phyloP scores from a whole-genome alignment of 2,329 filamentous ascomycete species.

The Aspergillus jensenii region DNA sequence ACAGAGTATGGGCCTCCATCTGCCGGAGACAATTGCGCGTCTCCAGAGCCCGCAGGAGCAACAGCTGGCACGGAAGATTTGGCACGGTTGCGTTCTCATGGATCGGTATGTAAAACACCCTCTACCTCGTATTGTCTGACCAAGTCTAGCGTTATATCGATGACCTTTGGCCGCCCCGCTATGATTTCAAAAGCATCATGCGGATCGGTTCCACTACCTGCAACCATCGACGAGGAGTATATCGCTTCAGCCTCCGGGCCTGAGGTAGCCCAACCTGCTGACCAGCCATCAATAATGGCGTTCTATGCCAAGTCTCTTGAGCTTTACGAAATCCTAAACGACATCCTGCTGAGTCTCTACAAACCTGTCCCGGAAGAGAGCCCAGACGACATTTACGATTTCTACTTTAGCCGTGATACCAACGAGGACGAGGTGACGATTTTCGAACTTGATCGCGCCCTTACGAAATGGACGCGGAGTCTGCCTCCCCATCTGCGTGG shows the following conservation, averaged over 20 bases:
- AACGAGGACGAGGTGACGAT: slow-evolving; percentile 29
- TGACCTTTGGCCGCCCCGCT: slow-evolving; percentile 38
- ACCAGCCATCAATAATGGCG: slow-evolving; percentile 29
- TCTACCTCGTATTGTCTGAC: background rate
- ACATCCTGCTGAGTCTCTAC: slow-evolving; percentile 33
- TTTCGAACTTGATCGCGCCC: slow-evolving; percentile 34
- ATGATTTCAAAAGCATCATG: slow-evolving; percentile 34
- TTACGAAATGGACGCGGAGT: slow-evolving; percentile 30
- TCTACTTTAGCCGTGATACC: slow-evolving; percentile 25
- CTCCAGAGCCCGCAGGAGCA: slow-evolving; percentile 26
- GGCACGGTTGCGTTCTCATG: slow-evolving; percentile 40
- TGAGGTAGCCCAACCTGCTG: slow-evolving; percentile 21
- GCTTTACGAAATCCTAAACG: slow-evolving; percentile 37
- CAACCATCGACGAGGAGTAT: slow-evolving; percentile 33
- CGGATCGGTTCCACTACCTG: slow-evolving; percentile 29
- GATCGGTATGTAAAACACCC: slow-evolving; percentile 25
- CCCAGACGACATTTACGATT: slow-evolving; percentile 27
- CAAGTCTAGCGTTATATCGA: slow-evolving; percentile 33
- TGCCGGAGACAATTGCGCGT: slow-evolving; percentile 38
- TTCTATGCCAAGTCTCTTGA: slow-evolving; percentile 35
- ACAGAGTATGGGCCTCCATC: slow-evolving; percentile 48
- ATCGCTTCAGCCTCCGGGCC: slow-evolving; percentile 15
- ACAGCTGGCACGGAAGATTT: slow-evolving; percentile 33
- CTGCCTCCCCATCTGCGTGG: slow-evolving; percentile 29
- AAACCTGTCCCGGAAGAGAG: slow-evolving; percentile 25